Evolutionary conservation across 1,284 basidiomycete species (phyloP).

Genomic region (Singerocomus rubriflavus): DNA sequence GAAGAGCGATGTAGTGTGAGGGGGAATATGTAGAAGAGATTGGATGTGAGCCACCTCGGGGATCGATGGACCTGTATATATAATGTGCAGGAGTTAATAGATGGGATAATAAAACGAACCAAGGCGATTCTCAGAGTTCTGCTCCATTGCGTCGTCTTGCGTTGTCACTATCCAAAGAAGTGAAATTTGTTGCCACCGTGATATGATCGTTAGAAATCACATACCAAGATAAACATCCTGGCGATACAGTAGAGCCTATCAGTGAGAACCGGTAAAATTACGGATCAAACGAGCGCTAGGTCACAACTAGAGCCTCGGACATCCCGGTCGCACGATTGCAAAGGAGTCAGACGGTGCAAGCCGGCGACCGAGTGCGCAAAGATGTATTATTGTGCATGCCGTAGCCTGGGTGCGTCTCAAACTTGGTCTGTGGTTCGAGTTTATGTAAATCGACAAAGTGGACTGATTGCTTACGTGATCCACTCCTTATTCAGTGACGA

Average conservation of each 20-base stretch:
- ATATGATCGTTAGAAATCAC: background rate
- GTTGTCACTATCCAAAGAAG: slow-evolving; percentile 8
- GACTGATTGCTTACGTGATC: slow-evolving; percentile 21
- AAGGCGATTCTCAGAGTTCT: background rate
- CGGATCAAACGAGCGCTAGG: no score
- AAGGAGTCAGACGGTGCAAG: slow-evolving; percentile 2
- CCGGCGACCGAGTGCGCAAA: no score
- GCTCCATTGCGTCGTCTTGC: slow-evolving; percentile 34
- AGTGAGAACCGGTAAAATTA: background rate
- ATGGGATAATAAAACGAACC: background rate
- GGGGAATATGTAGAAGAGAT: background rate
- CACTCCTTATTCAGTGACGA: background rate
- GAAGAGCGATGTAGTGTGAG: slow-evolving; percentile 1
- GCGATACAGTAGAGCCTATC: background rate
- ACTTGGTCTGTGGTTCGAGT: no score
- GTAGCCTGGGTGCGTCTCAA: no score
- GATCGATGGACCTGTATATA: slow-evolving; percentile 9
- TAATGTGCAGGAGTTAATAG: background rate
- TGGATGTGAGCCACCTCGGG: slow-evolving; percentile 5
- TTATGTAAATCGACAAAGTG: background rate
- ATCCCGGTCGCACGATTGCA: background rate
- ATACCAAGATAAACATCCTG: background rate
- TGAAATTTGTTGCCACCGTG: slow-evolving; percentile 12
- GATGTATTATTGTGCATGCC: no score
- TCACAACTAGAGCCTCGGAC: no score